A percentile compares a stretch with the other conserved stretches of the same genome.
Conservation (phyloP, 192 early-diverging fungal species). For the Coemansia sp. region DNA sequence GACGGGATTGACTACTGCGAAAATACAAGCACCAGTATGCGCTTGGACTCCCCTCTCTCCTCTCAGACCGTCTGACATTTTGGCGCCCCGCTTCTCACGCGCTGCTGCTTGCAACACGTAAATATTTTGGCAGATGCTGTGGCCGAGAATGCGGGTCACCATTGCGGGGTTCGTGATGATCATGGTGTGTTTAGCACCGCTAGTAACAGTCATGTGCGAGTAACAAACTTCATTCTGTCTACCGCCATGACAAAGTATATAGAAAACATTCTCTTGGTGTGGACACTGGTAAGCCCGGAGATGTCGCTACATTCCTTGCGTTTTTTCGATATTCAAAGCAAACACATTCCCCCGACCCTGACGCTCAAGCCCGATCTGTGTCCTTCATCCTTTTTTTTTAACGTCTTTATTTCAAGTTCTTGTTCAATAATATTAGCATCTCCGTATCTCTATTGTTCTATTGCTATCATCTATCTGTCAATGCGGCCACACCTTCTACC, state of each 20-base stretch:
- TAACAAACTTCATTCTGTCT: slow-evolving; percentile 13
- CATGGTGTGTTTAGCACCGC: not conserved
- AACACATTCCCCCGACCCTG: not conserved
- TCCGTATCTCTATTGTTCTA: not conserved
- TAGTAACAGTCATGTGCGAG: not conserved
- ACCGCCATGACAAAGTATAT: not conserved
- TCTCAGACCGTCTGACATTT: not conserved
- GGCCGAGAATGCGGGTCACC: slow-evolving; percentile 5
- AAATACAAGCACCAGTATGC: slow-evolving; percentile 5
- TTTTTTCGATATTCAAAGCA: not conserved
- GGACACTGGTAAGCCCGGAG: not conserved
- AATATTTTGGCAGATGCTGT: not conserved
- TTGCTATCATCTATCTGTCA: too few species aligned
- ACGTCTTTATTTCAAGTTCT: not conserved
- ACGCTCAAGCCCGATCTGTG: not conserved
- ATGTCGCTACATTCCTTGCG: not conserved
- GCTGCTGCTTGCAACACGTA: not conserved
- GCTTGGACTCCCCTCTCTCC: not conserved
- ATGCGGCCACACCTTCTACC: slow-evolving; percentile 18
- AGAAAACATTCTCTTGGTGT: slow-evolving; percentile 11
- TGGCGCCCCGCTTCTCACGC: not conserved
- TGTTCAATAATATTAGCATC: not conserved
- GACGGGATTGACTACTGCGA: not conserved
- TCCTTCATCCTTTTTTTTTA: not conserved
- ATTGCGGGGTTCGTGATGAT: not conserved